Base-by-base conservation (phyloP, 257 asterid species). In the Handroanthus guayacan region DNA sequence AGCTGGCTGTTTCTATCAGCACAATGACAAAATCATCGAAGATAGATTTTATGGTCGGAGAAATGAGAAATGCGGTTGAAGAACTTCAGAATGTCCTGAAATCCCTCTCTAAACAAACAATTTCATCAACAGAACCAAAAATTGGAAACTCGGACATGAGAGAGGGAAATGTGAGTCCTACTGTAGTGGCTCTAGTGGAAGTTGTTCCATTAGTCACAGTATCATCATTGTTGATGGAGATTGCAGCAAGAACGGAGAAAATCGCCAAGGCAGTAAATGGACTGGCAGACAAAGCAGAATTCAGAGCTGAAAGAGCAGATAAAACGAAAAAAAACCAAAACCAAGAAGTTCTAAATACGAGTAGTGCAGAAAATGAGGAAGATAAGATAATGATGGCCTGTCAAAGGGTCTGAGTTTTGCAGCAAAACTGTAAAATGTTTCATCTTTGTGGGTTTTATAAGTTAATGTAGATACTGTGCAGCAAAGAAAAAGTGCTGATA, bases 171-270 rank as follows among this genome's bases (percentile, higher is more conserved):
- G 18, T 55, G 68, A 62, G 37, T 74, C 57, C 82, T 13, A 34
- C 39, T 0, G 60, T 69, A 3, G 76, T 84, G 9, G 79, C 84
- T 2, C 83, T 92, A 10, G 79, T 80, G 70, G 88, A 90, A 63
- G 82, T 88, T 55, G 82, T 89, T 68, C 94, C 95, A 38, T 69
- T 89, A 57, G 83, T 87, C 62, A 86, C 92, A 7, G 56, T 81
- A 47, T 84, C 94, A 7, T 85, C 94, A n/a, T 75, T 87, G 84
- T 57, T 90, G 74, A 78, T 82, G 45, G 98, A 92, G 85, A 86
- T 91, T 36, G 91, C 91, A 62, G 80, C 83, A 70, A 86, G 97
- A 82, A 86, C 84, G 3, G 88, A 82, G 67, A 87, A 80, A 38
- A 72, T 87, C 64, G 89, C 81, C 12, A 81, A 78, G 58, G 87